phyloP scores from a whole-genome alignment of 768 basidiomycete genomes.

The Kondoa malvinella region DNA sequence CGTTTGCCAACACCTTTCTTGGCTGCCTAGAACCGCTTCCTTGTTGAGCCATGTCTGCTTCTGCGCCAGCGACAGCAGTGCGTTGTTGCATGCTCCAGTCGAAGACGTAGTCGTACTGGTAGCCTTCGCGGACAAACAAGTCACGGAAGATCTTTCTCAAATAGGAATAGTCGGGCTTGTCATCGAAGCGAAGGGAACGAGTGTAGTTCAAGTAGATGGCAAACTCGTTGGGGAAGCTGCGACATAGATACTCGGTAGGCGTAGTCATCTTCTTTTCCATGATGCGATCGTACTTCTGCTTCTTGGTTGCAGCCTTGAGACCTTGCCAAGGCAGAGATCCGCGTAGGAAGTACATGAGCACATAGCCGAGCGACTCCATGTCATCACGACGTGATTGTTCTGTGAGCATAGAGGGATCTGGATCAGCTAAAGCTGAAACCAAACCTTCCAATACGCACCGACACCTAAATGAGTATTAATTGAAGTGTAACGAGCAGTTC shows the following conservation, averaged over 20 bases:
- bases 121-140: conserved; percentile 46
- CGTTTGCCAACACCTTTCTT: not conserved
- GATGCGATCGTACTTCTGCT: conserved; percentile 99
- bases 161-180: conserved; percentile 99
- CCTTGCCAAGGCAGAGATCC: conserved; percentile 98
- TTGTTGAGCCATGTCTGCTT: not conserved
- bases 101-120: conserved; percentile 98
- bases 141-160: conserved; percentile 90
- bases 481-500: conserved; percentile 95
- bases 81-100: conserved; percentile 80
- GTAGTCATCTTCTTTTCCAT: conserved; percentile 99
- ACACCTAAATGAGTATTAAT: conserved; percentile 99
- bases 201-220: conserved; percentile 99
- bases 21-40: not conserved
- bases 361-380: conserved; percentile 93
- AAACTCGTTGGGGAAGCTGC: conserved; percentile 99
- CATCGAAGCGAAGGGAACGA: conserved; percentile 94
- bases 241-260: conserved; percentile 81
- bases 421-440: not conserved
- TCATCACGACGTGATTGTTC: conserved; percentile 97
- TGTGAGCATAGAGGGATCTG: not conserved
- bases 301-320: conserved; percentile 98
- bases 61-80: conserved; percentile 9
- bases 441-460: conserved; percentile 23
- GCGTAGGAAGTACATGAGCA: conserved; percentile 99